Base-by-base conservation (phyloP, 371 early-diverging fungal species). In the Phascolomyces articulosus region DNA sequence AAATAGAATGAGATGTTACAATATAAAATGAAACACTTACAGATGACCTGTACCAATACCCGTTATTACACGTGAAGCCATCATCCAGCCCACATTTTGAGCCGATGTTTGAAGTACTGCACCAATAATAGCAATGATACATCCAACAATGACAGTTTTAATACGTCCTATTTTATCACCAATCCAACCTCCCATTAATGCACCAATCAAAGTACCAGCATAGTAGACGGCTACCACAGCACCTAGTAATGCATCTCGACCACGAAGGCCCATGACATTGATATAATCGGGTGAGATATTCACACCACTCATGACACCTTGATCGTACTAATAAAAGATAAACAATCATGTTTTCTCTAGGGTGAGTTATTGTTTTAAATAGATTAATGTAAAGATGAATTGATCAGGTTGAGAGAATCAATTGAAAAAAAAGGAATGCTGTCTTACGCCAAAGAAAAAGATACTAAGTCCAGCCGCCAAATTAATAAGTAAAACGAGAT, bases 391-490 rank as follows among this genome's bases (percentile, higher is more conserved):
- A n/a, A n/a, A n/a, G n/a, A n/a, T n/a, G n/a, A n/a, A n/a, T n/a
- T n/a, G n/a, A n/a, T n/a, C n/a, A n/a, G n/a, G n/a, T n/a, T n/a
- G n/a, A n/a, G n/a, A n/a, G n/a, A n/a, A n/a, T n/a, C n/a, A n/a
- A n/a, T n/a, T n/a, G n/a, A n/a, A n/a, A n/a, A n/a, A n/a, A n/a
- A n/a, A n/a, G n/a, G n/a, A n/a, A n/a, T n/a, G n/a, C n/a, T n/a
- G n/a, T n/a, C 70, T 65, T 73, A 79, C 79, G 18, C 79, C 79
- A 76, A 79, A 79, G 60, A 79, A 79, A 48, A 79, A 79, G 21
- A 79, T 79, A 48, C 76, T 75, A 55, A 79, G 70, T 26, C 76
- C 79, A 49, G 79, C 79, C 41, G 73, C 74, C 13, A 68, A 40
- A 47, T 79, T 79, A 48, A 79, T 79, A 29, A 65, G 67, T 8